A percentile compares a stretch with the other conserved stretches of the same genome.
Evolutionary conservation across 352 stramenopile genomes (phyloP).

Genomic region (Phytopythium kandeliae): DNA sequence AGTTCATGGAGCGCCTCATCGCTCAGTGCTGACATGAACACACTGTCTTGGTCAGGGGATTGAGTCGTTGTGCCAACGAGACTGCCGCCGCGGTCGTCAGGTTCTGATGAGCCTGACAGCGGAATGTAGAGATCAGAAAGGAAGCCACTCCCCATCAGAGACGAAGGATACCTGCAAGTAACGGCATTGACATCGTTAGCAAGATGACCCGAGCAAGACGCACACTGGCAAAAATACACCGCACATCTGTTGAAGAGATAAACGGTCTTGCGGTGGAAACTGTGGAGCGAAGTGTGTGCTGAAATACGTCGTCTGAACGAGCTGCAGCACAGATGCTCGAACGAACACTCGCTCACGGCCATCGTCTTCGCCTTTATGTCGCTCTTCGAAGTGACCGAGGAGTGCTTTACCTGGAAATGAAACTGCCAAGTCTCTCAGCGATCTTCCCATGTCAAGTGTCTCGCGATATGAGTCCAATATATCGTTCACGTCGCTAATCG

Average conservation of each 20-base stretch:
- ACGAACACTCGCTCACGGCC: constrained; percentile 13
- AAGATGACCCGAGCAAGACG: no score
- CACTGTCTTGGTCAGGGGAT: neutral
- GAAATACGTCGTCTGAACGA: constrained; percentile 35
- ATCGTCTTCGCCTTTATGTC: neutral
- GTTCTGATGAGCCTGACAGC: neutral
- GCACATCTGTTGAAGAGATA: constrained; percentile 25
- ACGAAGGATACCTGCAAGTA: constrained; percentile 17
- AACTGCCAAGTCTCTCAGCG: neutral
- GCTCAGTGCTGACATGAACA: constrained; percentile 11
- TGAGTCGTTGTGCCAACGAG: neutral
- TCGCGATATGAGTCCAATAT: neutral
- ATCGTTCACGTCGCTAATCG: neutral
- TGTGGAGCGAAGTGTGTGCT: constrained; percentile 13
- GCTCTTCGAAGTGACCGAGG: neutral
- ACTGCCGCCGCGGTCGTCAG: neutral
- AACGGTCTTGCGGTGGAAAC: constrained; percentile 14
- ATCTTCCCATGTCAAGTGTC: neutral
- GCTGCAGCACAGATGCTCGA: constrained; percentile 31
- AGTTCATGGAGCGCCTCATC: constrained; percentile 25
- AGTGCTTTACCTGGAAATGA: neutral
- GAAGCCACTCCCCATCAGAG: neutral
- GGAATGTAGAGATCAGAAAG: neutral
- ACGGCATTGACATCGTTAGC: no score
- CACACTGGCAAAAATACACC: neutral